Base-by-base conservation (phyloP, 306 rosid genomes). In the Clitoria ternatea region DNA sequence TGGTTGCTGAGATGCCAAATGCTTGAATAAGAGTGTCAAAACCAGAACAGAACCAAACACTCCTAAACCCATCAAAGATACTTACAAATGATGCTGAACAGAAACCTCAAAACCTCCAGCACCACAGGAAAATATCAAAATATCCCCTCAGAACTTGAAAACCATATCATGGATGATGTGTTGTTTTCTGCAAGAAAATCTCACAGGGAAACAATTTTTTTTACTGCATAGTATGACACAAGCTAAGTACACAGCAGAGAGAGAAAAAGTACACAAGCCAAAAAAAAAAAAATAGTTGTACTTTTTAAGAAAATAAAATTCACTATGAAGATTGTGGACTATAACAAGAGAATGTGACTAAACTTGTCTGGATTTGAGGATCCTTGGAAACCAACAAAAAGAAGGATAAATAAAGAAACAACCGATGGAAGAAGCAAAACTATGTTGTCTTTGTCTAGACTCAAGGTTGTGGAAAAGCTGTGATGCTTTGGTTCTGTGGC, bases 1-100 rank as follows among this genome's bases (percentile, higher is more conserved):
- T 72, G 92, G 96, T 71, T 84, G 90, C 66, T 91, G 96, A 62
- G 81, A 95, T 8, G 78, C 81, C 79, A 89, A 71, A 56, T 73
- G 97, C 80, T 86, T 78, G 77, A 89, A 83, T 64, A 89, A 82
- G 60, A 89, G 69, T 5, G 90, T 61, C 76, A 91, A 69, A 77
- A 88, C 70, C 52, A 95, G 57, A 55, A 95, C 81, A 59, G 85
- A 79, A 74, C 84, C 83, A 64, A 87, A 80, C 14, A 80, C 80
- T 70, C 88, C 79, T 57, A 81, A 79, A 70, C 96, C 96, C 99
- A 95, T 95, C 68, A 22, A 48, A 14, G 65, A 70, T 53, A 45
- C 72, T 59, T 60, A 7, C 27, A 59, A 35, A 73, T 79, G 15
- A 56, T n/a, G 48, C 65, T 72, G 43, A 33, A 68, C 11, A 61